Evolutionary conservation across 2,329 filamentous ascomycete genomes (phyloP), one percentile per base, ranked within the genome.

Genomic region (Pyrenophora tritici-repentis): DNA sequence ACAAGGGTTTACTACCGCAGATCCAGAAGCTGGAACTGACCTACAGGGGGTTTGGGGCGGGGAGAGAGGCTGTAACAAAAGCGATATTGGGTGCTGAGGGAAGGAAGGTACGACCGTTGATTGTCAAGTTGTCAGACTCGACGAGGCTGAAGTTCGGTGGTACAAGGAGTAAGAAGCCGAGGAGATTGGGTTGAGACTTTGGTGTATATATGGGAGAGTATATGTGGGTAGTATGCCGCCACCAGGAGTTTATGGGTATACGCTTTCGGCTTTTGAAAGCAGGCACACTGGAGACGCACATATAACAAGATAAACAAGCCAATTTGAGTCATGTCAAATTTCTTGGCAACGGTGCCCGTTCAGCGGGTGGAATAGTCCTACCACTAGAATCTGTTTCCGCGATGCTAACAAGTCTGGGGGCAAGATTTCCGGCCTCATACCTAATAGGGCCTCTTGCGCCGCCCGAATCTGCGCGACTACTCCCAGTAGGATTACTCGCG

Each of bases 111-210:
- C 84, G 91, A 62, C 79, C 82, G 26, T 86, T 89, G 78, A 89
- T 99, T 60, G 79, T 85, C 35, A 86, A 86, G 63, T 88, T 99
- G 55, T 86, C 89, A 26, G 94, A 99, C 77, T 82, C 85, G 34
- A 97, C 93, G 47, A 88, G 88, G 67, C 76, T 97, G 75, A 99
- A 99, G 81, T 96, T 97, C 80, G 94, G 92, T 76, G 95, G 94
- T 70, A 90, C 89, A 33, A 89, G 92, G 75, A 93, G 91, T 79
- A 84, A 83, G 74, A 90, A 87, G 73, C 88, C 86, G 33, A 92
- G 92, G 76, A 88, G 94, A 78, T 77, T 97, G 78, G 84, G 85
- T 75, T 88, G 68, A 53, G 29, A 14, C 17, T 39, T 31, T n/a
- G 42, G 20, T 12, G 16, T 12, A 22, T 36, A 17, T 13, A 24